Evolutionary conservation across 768 basidiomycete genomes (phyloP).

Genomic region (Trichaptum fuscoviolaceum): DNA sequence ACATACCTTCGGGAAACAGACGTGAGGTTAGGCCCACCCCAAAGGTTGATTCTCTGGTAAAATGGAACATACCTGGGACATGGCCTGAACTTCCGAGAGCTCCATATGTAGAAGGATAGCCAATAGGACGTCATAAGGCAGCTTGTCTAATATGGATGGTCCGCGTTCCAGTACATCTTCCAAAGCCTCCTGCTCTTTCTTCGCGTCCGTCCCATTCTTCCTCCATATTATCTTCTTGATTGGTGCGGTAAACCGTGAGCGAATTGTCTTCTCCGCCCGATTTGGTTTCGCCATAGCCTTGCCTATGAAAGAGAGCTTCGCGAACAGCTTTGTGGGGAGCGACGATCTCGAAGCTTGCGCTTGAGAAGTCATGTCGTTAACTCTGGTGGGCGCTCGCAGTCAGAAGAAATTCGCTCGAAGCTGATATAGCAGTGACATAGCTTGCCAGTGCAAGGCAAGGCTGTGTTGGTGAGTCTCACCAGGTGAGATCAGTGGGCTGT

Average conservation of each 20-base stretch:
- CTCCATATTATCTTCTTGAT: not conserved
- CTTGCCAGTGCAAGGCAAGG: too few relatives aligned
- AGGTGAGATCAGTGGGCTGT: too few relatives aligned
- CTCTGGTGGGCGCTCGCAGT: too few relatives aligned
- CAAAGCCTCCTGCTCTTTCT: not conserved
- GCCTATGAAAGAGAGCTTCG: not conserved
- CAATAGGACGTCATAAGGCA: not conserved
- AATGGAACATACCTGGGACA: not conserved
- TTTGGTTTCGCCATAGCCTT: not conserved
- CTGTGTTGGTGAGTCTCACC: too few relatives aligned
- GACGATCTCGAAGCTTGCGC: not conserved
- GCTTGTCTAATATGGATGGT: not conserved
- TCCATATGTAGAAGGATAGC: not conserved
- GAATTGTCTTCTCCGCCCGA: not conserved
- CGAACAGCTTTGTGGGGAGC: not conserved
- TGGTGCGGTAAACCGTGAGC: not conserved
- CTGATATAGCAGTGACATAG: too few relatives aligned
- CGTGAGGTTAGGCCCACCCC: not conserved
- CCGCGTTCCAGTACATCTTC: not conserved
- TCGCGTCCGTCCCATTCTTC: not conserved
- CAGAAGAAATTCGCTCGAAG: too few relatives aligned
- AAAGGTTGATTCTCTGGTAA: not conserved
- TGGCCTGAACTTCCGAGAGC: not conserved
- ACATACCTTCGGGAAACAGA: not conserved
- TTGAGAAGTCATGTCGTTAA: too few relatives aligned